phyloP scores from a whole-genome alignment of 768 basidiomycete species.

The Pleurotus giganteus region DNA sequence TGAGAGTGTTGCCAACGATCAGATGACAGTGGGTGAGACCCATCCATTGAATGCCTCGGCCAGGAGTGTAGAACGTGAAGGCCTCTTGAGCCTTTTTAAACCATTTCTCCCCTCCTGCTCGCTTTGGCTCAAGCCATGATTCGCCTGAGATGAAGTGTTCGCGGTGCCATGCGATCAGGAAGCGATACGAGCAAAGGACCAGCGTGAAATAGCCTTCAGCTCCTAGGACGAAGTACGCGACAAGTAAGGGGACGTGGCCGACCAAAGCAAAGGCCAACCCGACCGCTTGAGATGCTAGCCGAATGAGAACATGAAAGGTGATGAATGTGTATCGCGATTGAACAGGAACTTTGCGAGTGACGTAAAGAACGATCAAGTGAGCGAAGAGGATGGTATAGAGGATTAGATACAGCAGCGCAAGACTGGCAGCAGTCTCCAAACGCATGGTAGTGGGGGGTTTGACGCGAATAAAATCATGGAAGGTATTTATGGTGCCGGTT shows the following conservation, averaged over 20 bases:
- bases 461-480: neutral
- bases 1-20: constrained; percentile 29
- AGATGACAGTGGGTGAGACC: constrained; percentile 28
- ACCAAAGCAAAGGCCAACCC: constrained; percentile 32
- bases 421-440: constrained; percentile 14
- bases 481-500: neutral
- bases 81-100: constrained; percentile 21
- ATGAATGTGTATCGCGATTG: constrained; percentile 31
- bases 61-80: constrained; percentile 17
- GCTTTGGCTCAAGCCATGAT: constrained; percentile 33
- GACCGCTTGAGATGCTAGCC: constrained; percentile 32
- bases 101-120: constrained; percentile 14
- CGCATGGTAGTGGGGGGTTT: neutral
- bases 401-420: constrained; percentile 32
- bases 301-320: constrained; percentile 30
- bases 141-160: constrained; percentile 26
- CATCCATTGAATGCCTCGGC: constrained; percentile 24
- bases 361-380: constrained; percentile 26
- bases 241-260: constrained; percentile 26
- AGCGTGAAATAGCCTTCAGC: constrained; percentile 32
- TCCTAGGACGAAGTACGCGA: constrained; percentile 29
- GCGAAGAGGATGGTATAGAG: constrained; percentile 28
- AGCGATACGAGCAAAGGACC: constrained; percentile 32
- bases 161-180: constrained; percentile 35
- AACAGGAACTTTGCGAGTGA: constrained; percentile 24